These are phyloP conservation scores for Ilex paraguariensis DNA, from an alignment of 305 asterid genomes.

Conservation along the genomic window DNA sequence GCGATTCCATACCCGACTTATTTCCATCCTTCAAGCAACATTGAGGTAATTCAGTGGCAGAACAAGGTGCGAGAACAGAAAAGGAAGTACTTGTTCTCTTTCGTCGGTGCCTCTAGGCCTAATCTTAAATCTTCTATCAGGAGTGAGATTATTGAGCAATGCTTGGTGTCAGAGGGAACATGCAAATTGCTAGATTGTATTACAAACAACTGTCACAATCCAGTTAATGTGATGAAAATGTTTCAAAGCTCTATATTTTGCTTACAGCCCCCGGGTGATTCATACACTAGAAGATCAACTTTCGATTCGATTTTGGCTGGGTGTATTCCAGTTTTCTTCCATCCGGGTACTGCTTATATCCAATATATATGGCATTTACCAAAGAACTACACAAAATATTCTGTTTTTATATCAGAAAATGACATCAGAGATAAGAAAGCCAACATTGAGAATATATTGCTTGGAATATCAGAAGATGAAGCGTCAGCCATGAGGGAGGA, in stretches of 20 bases:
- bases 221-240: conserved; percentile 5
- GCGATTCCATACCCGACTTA: conserved; percentile 20
- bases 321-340: conserved; percentile 21
- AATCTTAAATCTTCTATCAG: conserved; percentile 5
- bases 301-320: conserved; percentile 19
- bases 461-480: conserved; percentile 1
- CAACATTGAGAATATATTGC: conserved; percentile 12
- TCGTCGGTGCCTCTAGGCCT: conserved; percentile 12
- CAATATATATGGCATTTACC: conserved; percentile 23
- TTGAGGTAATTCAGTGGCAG: conserved; percentile 14
- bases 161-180: conserved; percentile 4
- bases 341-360: conserved; percentile 6
- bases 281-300: conserved; percentile 18
- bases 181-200: conserved; percentile 12
- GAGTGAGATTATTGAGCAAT: conserved; percentile 10
- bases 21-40: conserved; percentile 11
- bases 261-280: conserved; percentile 19
- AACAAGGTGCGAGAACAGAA: neutral
- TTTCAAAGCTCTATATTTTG: conserved; percentile 14
- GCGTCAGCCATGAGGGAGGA: conserved; percentile 10
- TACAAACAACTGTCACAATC: conserved; percentile 3
- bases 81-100: conserved; percentile 8
- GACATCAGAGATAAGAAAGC: conserved; percentile 3
- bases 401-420: conserved; percentile 11
- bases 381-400: conserved; percentile 7